phyloP scores from a whole-genome alignment of 768 basidiomycete genomes.

The Rhizopogon roseolus region DNA sequence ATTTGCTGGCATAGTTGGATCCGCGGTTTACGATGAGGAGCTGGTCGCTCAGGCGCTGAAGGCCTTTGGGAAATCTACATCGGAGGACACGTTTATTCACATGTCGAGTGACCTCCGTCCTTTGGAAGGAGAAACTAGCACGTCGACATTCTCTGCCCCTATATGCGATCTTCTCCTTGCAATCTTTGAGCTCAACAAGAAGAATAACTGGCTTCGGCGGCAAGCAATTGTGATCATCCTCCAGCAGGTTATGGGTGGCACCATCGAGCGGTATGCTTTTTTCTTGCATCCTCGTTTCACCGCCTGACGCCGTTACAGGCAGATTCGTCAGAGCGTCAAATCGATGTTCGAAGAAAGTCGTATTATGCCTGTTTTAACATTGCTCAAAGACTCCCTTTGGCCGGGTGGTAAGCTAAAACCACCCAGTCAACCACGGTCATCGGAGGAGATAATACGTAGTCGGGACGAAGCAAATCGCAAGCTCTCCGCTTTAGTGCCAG shows the following conservation, averaged over 20 bases:
- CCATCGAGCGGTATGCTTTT: constrained; percentile 79
- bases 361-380: constrained; percentile 57
- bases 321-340: constrained; percentile 78
- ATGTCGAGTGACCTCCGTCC: constrained; percentile 77
- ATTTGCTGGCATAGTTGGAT: constrained; percentile 78
- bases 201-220: constrained; percentile 92
- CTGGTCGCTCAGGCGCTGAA: constrained; percentile 76
- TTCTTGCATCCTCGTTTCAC: neutral
- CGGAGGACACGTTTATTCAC: constrained; percentile 68
- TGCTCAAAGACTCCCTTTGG: constrained; percentile 78
- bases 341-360: constrained; percentile 63
- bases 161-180: constrained; percentile 93
- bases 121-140: constrained; percentile 83
- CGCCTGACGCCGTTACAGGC: constrained; percentile 42
- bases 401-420: constrained; percentile 74
- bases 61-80: constrained; percentile 57
- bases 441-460: constrained; percentile 76
- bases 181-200: constrained; percentile 91
- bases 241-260: constrained; percentile 93
- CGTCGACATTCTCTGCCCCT: constrained; percentile 85
- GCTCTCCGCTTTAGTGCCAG: constrained; percentile 87
- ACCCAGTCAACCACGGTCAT: constrained; percentile 58
- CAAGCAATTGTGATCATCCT: constrained; percentile 96
- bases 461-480: constrained; percentile 87
- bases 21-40: constrained; percentile 78